Conservation (phyloP, 106 monocot species). For the Narthecium ossifragum region DNA sequence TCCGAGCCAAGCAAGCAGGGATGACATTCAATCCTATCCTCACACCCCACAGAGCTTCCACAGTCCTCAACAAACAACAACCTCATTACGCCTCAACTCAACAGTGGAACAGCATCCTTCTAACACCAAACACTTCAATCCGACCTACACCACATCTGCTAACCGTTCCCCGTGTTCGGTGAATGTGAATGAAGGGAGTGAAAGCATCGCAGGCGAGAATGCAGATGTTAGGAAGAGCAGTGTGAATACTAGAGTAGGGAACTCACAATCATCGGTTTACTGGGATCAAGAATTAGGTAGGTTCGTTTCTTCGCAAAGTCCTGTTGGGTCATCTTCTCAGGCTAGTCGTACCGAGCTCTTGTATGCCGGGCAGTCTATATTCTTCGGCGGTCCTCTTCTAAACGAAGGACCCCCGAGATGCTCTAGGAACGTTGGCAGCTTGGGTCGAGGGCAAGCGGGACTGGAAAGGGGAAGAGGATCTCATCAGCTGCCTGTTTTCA, state of each 20-base stretch:
- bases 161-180: conserved; percentile 34
- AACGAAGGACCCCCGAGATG: conserved; percentile 17
- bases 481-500: conserved; percentile 59
- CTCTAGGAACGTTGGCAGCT: not conserved
- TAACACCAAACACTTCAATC: conserved; percentile 38
- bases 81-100: not conserved
- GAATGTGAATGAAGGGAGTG: conserved; percentile 18
- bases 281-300: conserved; percentile 47
- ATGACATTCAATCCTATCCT: conserved; percentile 31
- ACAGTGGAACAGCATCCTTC: conserved; percentile 10
- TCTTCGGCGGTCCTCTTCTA: conserved; percentile 47
- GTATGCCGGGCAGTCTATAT: conserved; percentile 43
- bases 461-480: conserved; percentile 18
- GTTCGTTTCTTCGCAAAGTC: conserved; percentile 26
- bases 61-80: conserved; percentile 23
- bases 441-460: conserved; percentile 11
- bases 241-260: not conserved
- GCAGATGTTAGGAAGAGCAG: not conserved
- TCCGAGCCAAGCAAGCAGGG: conserved; percentile 30
- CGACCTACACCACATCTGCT: conserved; percentile 42
- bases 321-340: conserved; percentile 15
- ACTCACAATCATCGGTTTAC: conserved; percentile 19
- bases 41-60: conserved; percentile 42
- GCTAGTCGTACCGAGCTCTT: conserved; percentile 22
- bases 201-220: not conserved